Percentiles rank a stretch among this genome's conserved stretches.
These are phyloP conservation scores for Rhexocercosporidium sp. DNA, from an alignment of 2,329 filamentous ascomycete species.

Conservation along the genomic window DNA sequence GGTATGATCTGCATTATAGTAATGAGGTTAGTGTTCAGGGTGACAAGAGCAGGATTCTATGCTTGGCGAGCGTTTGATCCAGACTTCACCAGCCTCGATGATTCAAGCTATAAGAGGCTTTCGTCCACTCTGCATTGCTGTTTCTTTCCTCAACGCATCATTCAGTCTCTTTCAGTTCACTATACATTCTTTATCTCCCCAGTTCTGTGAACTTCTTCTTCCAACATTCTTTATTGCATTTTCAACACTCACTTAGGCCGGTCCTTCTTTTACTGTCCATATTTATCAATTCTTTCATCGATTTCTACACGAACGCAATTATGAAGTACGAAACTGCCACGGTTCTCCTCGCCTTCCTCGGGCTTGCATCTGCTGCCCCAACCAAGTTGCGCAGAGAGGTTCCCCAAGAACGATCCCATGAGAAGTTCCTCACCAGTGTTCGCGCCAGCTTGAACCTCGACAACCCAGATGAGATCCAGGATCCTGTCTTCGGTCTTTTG, in stretches of 20 bases:
- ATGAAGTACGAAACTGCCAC: constrained; percentile 43
- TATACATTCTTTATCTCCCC: constrained; percentile 39
- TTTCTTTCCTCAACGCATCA: constrained; percentile 35
- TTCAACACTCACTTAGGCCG: constrained; percentile 36
- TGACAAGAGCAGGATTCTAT: constrained; percentile 27
- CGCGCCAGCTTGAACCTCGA: constrained; percentile 51
- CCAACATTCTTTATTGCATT: constrained; percentile 39
- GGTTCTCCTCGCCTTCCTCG: constrained; percentile 39
- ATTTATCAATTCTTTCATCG: constrained; percentile 16
- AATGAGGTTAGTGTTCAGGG: constrained; percentile 22
- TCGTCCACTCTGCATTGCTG: constrained; percentile 19
- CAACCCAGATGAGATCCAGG: constrained; percentile 54
- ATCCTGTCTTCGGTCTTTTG: constrained; percentile 57
- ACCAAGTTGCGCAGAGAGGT: constrained; percentile 51
- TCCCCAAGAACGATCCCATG: constrained; percentile 62
- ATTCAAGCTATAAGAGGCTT: constrained; percentile 36
- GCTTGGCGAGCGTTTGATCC: constrained; percentile 29
- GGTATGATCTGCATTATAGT: constrained; percentile 34
- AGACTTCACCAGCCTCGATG: constrained; percentile 18
- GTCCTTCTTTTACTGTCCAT: constrained; percentile 36
- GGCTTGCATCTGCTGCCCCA: constrained; percentile 40
- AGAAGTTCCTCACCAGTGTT: constrained; percentile 53
- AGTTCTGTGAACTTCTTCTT: constrained; percentile 43
- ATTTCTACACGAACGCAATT: constrained; percentile 32
- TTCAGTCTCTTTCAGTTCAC: constrained; percentile 37